Base-by-base conservation (phyloP, 1,284 basidiomycete genomes). In the Tilletia walkeri region DNA sequence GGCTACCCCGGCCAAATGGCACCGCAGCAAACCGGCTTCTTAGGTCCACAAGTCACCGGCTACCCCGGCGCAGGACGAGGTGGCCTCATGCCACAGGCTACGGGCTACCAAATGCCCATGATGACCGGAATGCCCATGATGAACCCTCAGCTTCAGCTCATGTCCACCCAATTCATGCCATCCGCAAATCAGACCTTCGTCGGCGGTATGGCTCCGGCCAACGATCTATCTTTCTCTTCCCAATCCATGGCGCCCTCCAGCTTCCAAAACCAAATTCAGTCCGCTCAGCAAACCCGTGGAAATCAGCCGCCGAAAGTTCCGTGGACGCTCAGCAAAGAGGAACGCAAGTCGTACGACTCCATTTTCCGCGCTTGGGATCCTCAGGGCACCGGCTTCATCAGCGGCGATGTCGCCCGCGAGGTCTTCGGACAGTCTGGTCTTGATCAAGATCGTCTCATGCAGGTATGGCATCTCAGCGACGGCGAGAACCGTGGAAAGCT, bases 321-420 rank as follows among this genome's bases (percentile, higher is more conserved):
- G 0, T 99, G 96, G 95, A 88, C 90, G 0, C 86, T 98, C 70
- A 90, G 89, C 24, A 92, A 92, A 83, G 89, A 90, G 49, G 95
- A 99, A 86, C 94, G 94, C 87, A 97, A 97, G 87, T 91, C 91
- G 78, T 99, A 99, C 82, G 94, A 98, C 84, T 89, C 92, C 82
- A 95, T 98, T 80, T 99, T 99, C 86, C 88, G 95, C 70, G 92
- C 93, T 36, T 99, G 95, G 96, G 95, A 98, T 84, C 86, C 89
- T 1, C 87, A 89, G 54, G 88, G 89, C 30, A 90, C 91, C 0
- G 93, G 93, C 2, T 99, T 95, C 85, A 93, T 99, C 82, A 89
- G 85, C 68, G 94, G 95, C 56, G 87, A 89, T 76, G 92, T 90
- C 56, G 94, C 95, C 0, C 87, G 92, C 66, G 93, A 97, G 81